Evolutionary conservation across 1,284 basidiomycete species (phyloP).

Genomic region (Pseudozyma thailandica): DNA sequence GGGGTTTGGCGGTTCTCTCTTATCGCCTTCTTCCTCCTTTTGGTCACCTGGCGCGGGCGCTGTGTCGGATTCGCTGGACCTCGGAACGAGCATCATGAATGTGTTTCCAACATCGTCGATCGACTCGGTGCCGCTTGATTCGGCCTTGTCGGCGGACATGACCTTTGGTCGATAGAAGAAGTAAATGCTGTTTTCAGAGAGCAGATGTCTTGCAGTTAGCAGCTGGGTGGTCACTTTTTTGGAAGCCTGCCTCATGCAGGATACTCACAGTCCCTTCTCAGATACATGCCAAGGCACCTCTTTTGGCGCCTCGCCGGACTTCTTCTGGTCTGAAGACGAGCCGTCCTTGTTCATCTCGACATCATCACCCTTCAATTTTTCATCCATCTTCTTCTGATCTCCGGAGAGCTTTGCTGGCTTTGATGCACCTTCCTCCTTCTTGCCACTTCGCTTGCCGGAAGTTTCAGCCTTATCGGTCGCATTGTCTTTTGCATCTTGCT

Average conservation of each 20-base stretch:
- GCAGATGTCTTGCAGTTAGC: too few relatives aligned
- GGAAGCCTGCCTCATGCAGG: background rate
- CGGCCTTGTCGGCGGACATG: constrained; percentile 34
- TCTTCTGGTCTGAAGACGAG: background rate
- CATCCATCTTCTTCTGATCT: constrained; percentile 19
- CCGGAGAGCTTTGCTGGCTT: constrained; percentile 14
- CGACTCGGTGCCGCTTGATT: constrained; percentile 23
- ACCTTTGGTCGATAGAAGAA: constrained; percentile 60
- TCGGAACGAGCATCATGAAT: constrained; percentile 46
- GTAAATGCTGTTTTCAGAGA: constrained; percentile 28
- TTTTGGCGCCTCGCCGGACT: background rate
- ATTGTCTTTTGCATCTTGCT: background rate
- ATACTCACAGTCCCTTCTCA: constrained; percentile 34
- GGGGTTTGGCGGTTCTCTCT: constrained; percentile 36
- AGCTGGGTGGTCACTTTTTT: too few relatives aligned
- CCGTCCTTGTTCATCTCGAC: constrained; percentile 18
- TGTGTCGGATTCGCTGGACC: constrained; percentile 43
- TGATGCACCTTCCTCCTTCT: background rate
- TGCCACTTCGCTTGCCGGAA: too few relatives aligned
- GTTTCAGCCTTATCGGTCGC: background rate
- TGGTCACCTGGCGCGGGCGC: constrained; percentile 20
- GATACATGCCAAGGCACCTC: constrained; percentile 40
- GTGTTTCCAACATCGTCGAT: constrained; percentile 52
- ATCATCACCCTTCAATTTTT: constrained; percentile 31
- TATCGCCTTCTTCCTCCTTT: constrained; percentile 24